Conservation (phyloP, 495 filamentous ascomycete species). For the Talaromyces nanjingensis region DNA sequence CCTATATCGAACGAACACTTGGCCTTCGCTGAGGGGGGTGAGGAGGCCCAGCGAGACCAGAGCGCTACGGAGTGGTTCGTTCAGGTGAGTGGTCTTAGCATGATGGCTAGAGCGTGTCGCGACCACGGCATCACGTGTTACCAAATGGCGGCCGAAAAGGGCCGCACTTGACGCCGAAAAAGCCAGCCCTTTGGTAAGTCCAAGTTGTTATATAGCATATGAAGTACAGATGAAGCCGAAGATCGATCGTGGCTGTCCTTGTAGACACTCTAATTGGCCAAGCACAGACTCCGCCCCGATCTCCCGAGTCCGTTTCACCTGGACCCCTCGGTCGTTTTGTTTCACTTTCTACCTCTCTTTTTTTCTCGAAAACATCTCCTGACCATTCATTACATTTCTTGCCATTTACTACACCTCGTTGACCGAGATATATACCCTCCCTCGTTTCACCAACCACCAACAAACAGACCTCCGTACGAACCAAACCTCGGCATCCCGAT, state of each 20-base stretch:
- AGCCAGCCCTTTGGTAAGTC: too few relatives aligned
- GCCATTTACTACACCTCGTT: neutral
- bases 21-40: too few relatives aligned
- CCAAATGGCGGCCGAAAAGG: too few relatives aligned
- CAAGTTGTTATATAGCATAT: too few relatives aligned
- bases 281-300: neutral
- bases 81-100: too few relatives aligned
- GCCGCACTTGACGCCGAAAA: too few relatives aligned
- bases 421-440: too few relatives aligned
- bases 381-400: neutral
- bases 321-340: neutral
- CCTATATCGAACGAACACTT: too few relatives aligned
- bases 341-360: neutral
- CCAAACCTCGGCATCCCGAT: neutral
- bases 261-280: neutral
- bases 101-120: too few relatives aligned
- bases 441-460: neutral
- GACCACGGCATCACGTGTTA: too few relatives aligned
- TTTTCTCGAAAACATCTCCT: neutral
- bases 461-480: neutral
- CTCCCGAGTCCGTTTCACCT: neutral
- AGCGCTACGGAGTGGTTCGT: too few relatives aligned
- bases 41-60: too few relatives aligned
- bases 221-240: neutral
- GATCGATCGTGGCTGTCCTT: neutral